A percentile compares a stretch with the other conserved stretches of the same genome.
These are phyloP conservation scores for Globisporangium radiosum DNA, from an alignment of 352 stramenopile genomes.

Conservation along the genomic window DNA sequence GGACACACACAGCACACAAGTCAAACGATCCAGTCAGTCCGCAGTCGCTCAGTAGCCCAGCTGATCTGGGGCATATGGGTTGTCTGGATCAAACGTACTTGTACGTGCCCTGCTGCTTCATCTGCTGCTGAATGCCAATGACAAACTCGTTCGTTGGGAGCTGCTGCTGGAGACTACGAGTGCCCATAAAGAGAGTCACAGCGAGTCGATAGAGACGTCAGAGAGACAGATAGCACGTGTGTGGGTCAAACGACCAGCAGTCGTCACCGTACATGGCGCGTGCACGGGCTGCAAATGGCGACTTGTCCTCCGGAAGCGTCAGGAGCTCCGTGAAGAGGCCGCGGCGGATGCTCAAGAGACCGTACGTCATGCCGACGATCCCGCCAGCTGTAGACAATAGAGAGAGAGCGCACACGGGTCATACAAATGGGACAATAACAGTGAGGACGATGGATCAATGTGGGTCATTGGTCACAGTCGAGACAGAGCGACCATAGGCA, in stretches of 20 bases:
- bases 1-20: background rate
- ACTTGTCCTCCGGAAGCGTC: slow-evolving; percentile 31
- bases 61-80: too few species aligned
- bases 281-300: slow-evolving; percentile 21
- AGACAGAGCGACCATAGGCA: background rate
- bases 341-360: slow-evolving; percentile 28
- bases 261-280: slow-evolving; percentile 16
- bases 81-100: slow-evolving; percentile 25
- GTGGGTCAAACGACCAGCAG: background rate
- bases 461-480: too few species aligned
- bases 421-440: background rate
- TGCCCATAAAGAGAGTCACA: background rate
- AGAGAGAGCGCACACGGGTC: background rate
- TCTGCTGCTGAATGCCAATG: slow-evolving; percentile 42
- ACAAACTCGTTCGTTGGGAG: slow-evolving; percentile 45
- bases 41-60: too few species aligned
- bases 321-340: slow-evolving; percentile 30
- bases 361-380: slow-evolving; percentile 24
- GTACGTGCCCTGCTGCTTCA: slow-evolving; percentile 28
- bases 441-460: too few species aligned
- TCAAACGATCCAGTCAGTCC: background rate
- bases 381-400: slow-evolving; percentile 17
- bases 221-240: background rate
- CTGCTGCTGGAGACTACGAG: slow-evolving; percentile 29
- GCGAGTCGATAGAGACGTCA: background rate